Evolutionary conservation across 2,329 filamentous ascomycete species (phyloP), one percentile per base, ranked within the genome.

Genomic region (Orbilia ellipsospora): DNA sequence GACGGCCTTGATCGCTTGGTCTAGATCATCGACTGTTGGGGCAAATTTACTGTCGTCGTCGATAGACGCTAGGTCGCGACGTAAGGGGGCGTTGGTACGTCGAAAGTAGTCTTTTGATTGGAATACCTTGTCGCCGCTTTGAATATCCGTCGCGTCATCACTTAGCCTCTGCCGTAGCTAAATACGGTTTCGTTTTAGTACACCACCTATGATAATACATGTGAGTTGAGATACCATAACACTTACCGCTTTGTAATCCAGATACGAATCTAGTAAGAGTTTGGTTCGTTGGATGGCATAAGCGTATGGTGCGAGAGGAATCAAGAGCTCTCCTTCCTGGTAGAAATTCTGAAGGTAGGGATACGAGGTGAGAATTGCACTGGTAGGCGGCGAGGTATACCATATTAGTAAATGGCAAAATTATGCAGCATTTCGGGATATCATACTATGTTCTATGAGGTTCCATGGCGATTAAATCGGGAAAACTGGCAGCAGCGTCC

Each of bases 341-440:
- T 78, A 77, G 36, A 79, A 81, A 54, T 77, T 79, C 23, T 77
- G 54, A 15, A 80, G 59, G 36, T 78, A 77, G 16, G 73, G 75
- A 57, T 81, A 81, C 16, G 79, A 78, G 1, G 80, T 80, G 12
- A 81, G 51, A 6, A 81, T 77, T 15, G 80, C 79, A 36, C 76
- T 77, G 57, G 7, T 7, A n/a, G n/a, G 26, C 10, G 16, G 42
- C 15, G 18, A 40, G 31, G 8, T 23, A 36, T 36, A 52, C 48
- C 15, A 13, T 20, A 23, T 23, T 23, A 52, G n/a, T n/a, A n/a
- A n/a, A n/a, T n/a, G n/a, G n/a, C n/a, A n/a, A n/a, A n/a, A n/a
- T n/a, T n/a, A n/a, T n/a, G n/a, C n/a, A n/a, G n/a, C n/a, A n/a
- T n/a, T n/a, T n/a, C n/a, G 31, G 31, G 8, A 23, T 26, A 13